Evolutionary conservation across 2,329 filamentous ascomycete species (phyloP).

Genomic region (Colletotrichum tamarilloi): DNA sequence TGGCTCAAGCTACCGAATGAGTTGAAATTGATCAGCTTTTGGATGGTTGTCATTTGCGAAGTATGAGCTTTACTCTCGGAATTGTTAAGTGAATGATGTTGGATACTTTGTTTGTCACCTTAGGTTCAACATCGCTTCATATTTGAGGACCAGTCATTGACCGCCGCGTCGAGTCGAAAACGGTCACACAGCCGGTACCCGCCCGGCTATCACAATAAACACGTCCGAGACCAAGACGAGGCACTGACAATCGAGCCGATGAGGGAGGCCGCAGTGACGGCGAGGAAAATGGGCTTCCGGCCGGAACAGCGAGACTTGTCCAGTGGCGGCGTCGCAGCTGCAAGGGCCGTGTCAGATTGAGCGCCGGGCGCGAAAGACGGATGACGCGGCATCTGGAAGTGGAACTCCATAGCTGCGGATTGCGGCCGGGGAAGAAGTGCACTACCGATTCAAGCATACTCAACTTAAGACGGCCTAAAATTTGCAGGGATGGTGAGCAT

Average conservation of each 20-base stretch:
- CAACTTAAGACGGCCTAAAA: background rate
- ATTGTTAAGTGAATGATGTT: no score
- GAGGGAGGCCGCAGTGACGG: constrained; percentile 61
- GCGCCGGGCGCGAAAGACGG: background rate
- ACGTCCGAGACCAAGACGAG: background rate
- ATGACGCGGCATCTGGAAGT: background rate
- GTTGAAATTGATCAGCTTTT: no score
- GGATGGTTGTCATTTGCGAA: no score
- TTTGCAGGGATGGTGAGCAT: background rate
- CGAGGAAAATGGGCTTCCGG: constrained; percentile 63
- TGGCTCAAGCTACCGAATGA: no score
- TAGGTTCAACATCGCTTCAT: no score
- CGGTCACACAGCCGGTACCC: background rate
- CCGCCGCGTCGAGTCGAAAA: background rate
- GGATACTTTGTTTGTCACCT: no score
- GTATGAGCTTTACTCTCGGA: no score
- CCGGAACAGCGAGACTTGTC: constrained; percentile 70
- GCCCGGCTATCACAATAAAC: background rate
- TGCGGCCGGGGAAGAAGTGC: constrained; percentile 72
- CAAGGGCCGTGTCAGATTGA: background rate
- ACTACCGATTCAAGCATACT: constrained; percentile 76
- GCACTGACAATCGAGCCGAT: constrained; percentile 64
- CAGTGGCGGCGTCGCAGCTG: constrained; percentile 66
- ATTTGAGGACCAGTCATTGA: no score
- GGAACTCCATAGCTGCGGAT: constrained; percentile 61